Evolutionary conservation across 2,329 filamentous ascomycete genomes (phyloP), one percentile per base, ranked within the genome.

Genomic region (Blastomyces gilchristii): DNA sequence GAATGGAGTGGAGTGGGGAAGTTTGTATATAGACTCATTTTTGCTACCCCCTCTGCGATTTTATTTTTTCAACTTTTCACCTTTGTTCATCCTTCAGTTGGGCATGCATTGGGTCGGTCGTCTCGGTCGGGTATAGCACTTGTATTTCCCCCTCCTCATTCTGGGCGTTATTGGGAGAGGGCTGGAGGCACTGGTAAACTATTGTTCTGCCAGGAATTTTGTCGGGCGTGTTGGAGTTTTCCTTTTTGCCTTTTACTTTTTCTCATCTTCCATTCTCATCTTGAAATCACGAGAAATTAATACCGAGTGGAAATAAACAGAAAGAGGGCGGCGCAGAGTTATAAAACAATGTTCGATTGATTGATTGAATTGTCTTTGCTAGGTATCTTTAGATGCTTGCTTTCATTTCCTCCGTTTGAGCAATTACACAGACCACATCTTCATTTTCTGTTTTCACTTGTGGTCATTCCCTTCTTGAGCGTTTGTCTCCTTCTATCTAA

Each of bases 161-260:
- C 58, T 41, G 41, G 39, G 37, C 25, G 28, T 45, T 49, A 28
- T 49, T 37, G 39, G 22, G 45, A 47, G 12, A 9, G 41, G 41
- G 9, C 3, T 18, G 47, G 39, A 52, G 11, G n/a, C 60, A 53
- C 22, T 41, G 58, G 60, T 39, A 22, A 18, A 60, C 41, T 34
- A 39, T 43, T 28, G n/a, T 58, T 47, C 9, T 56, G 16, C 53
- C 34, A 41, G 57, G 25, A 11, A 53, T 54, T 52, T 56, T 4
- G 4, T 45, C 34, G 39, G 52, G 43, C 53, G 63, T 63, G 58
- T 62, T 52, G 61, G 64, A 45, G 57, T 61, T 61, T 58, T 60
- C 12, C 14, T 54, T n/a, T 37, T 56, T 37, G 22, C 31, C 16
- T 47, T 22, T 49, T 49, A n/a, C n/a, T 49, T 52, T 58, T 25